Conservation (phyloP, 805 yeast genomes). For the Sugiyamaella mastotermitis region DNA sequence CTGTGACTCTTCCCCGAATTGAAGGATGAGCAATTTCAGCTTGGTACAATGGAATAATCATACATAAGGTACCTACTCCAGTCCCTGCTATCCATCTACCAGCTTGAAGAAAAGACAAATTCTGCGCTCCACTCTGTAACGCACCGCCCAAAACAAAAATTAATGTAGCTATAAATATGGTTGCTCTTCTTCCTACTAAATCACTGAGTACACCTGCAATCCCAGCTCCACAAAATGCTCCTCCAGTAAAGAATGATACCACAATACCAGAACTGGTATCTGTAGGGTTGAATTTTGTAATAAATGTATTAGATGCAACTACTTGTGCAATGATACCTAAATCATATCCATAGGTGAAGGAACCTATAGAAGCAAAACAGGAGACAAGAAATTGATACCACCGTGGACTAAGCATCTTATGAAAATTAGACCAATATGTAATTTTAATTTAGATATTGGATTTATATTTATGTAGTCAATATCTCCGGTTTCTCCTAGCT, state of each 20-base stretch:
- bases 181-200: slow-evolving; percentile 51
- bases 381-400: too few relatives aligned
- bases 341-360: too few relatives aligned
- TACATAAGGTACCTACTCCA: slow-evolving; percentile 62
- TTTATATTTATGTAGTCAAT: too few relatives aligned
- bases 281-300: slow-evolving; percentile 9
- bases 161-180: slow-evolving; percentile 50
- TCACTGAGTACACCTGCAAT: slow-evolving; percentile 51
- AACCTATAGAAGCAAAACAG: too few relatives aligned
- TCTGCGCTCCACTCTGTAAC: slow-evolving; percentile 46
- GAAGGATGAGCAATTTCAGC: slow-evolving; percentile 53
- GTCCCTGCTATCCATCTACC: slow-evolving; percentile 55
- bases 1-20: slow-evolving; percentile 53
- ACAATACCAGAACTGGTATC: slow-evolving; percentile 9
- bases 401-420: too few relatives aligned
- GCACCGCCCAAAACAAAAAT: slow-evolving; percentile 56
- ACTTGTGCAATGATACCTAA: slow-evolving; percentile 30
- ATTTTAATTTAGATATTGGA: too few relatives aligned
- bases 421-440: too few relatives aligned
- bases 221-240: slow-evolving; percentile 11
- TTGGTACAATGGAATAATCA: slow-evolving; percentile 54
- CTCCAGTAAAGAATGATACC: slow-evolving; percentile 11
- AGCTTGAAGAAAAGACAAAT: slow-evolving; percentile 46
- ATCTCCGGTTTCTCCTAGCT: too few relatives aligned
- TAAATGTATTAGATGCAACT: slow-evolving; percentile 25